phyloP scores from a whole-genome alignment of 441 rosid genomes.

The Adansonia madagascariensis region DNA sequence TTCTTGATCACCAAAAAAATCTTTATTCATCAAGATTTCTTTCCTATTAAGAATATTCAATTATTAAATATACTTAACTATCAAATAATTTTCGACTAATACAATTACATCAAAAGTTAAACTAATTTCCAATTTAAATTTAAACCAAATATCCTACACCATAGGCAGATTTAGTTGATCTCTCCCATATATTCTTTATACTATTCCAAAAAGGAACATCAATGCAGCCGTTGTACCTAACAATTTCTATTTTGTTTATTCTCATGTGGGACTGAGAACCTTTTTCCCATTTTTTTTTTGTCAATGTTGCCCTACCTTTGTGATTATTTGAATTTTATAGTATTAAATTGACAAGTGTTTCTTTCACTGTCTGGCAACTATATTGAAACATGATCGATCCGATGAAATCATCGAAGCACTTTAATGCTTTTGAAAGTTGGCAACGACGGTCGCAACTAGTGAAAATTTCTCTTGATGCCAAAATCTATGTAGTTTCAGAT shows the following conservation, averaged over 20 bases:
- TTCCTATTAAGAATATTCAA: no score
- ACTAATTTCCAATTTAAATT: no score
- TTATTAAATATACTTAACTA: no score
- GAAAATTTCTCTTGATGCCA: not conserved
- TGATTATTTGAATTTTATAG: not conserved
- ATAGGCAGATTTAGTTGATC: not conserved
- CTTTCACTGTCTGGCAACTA: not conserved
- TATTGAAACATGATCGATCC: not conserved
- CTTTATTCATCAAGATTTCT: no score
- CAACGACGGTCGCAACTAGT: not conserved
- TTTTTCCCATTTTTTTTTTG: not conserved
- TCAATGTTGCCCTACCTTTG: not conserved
- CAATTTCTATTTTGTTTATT: not conserved
- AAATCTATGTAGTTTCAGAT: not conserved
- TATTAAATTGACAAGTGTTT: not conserved
- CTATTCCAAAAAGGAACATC: no score
- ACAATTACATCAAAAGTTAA: no score
- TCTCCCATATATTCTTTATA: not conserved
- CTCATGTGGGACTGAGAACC: not conserved
- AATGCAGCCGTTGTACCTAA: not conserved
- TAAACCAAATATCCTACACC: no score
- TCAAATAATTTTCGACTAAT: no score
- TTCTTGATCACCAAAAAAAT: no score
- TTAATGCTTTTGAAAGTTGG: not conserved
- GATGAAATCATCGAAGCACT: not conserved